Evolutionary conservation across 768 basidiomycete species (phyloP).

Genomic region (Mycena pura): DNA sequence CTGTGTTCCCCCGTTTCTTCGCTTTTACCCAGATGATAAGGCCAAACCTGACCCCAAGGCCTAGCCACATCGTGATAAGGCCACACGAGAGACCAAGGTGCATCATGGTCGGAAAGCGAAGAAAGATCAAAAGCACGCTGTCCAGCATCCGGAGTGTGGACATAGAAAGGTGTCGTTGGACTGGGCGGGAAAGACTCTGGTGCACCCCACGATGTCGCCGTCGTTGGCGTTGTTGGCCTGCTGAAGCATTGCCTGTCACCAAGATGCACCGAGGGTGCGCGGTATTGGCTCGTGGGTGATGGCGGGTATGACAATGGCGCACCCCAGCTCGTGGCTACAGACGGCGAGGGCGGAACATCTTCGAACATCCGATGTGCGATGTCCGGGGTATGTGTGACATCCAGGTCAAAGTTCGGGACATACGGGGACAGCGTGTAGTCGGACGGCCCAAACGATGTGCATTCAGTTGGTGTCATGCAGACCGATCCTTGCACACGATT

Average conservation of each 20-base stretch:
- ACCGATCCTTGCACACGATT: constrained; percentile 63
- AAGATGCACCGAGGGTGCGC: constrained; percentile 53
- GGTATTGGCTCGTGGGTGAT: constrained; percentile 36
- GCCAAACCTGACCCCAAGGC: constrained; percentile 44
- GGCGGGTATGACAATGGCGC: constrained; percentile 43
- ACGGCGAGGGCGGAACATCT: constrained; percentile 57
- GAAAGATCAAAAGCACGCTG: constrained; percentile 41
- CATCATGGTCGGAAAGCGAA: constrained; percentile 14
- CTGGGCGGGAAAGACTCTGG: constrained; percentile 50
- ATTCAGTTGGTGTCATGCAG: constrained; percentile 55
- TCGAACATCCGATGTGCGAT: constrained; percentile 62
- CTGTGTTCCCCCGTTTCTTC: background rate
- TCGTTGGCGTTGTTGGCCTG: constrained; percentile 50
- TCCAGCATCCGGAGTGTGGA: constrained; percentile 49
- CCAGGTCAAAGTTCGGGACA: constrained; percentile 35
- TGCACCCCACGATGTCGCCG: constrained; percentile 58
- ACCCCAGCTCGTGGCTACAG: constrained; percentile 56
- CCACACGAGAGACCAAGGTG: constrained; percentile 41
- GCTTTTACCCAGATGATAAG: constrained; percentile 27
- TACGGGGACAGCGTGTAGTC: constrained; percentile 53
- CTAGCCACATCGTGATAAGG: constrained; percentile 31
- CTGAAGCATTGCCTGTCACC: constrained; percentile 51
- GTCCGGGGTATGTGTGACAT: constrained; percentile 61
- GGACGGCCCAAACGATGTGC: constrained; percentile 63
- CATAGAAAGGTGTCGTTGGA: constrained; percentile 42